A percentile compares a stretch with the other conserved stretches of the same genome.
phyloP scores from a whole-genome alignment of 306 rosid species.

The Fagus sylvatica region DNA sequence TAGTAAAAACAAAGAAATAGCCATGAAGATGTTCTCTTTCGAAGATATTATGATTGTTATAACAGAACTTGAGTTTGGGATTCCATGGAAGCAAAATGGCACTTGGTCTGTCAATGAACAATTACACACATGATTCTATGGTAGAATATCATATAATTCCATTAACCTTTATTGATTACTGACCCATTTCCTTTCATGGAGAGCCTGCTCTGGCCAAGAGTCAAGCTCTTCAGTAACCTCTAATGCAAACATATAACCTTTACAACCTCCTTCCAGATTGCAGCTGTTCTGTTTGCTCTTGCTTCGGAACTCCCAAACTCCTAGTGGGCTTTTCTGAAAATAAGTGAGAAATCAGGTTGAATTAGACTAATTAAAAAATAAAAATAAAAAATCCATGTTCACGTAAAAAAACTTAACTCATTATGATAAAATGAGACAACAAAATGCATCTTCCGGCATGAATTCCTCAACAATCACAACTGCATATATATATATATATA shows the following conservation, averaged over 20 bases:
- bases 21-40: too few species aligned
- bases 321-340: slow-evolving; percentile 37
- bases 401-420: not conserved
- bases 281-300: slow-evolving; percentile 32
- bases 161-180: slow-evolving; percentile 8
- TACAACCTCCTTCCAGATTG: slow-evolving; percentile 31
- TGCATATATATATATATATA: not conserved
- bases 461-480: not conserved
- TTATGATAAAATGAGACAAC: not conserved
- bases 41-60: too few species aligned
- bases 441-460: not conserved
- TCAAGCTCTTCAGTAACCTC: slow-evolving; percentile 38
- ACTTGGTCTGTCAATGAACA: not conserved
- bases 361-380: not conserved
- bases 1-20: too few species aligned
- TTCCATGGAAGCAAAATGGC: too few species aligned
- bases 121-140: not conserved
- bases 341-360: not conserved
- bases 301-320: slow-evolving; percentile 39
- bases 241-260: slow-evolving; percentile 39
- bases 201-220: slow-evolving; percentile 38
- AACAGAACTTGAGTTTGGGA: too few species aligned
- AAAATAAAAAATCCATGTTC: not conserved
- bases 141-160: not conserved
- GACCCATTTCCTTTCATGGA: slow-evolving; percentile 38